Conservation (phyloP, 2,329 filamentous ascomycete genomes). For the Trichoderma breve region DNA sequence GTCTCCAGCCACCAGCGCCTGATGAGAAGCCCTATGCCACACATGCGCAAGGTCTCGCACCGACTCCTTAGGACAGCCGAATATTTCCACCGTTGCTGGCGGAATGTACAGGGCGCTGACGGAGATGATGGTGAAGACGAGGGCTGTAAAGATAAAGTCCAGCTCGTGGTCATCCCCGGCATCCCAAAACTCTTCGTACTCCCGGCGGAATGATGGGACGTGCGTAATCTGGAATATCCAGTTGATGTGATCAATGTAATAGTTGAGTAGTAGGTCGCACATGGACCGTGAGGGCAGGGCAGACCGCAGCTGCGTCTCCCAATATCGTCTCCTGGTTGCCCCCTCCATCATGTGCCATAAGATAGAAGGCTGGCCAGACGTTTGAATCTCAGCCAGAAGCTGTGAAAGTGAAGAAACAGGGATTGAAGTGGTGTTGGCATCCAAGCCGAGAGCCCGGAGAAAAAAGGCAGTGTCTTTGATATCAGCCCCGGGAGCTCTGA, state of each 20-base stretch:
- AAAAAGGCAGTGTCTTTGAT: background rate
- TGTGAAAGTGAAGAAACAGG: conserved; percentile 10
- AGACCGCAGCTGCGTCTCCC: conserved; percentile 21
- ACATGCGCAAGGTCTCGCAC: conserved; percentile 27
- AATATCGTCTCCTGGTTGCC: conserved; percentile 15
- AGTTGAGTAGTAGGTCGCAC: conserved; percentile 30
- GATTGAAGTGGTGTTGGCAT: background rate
- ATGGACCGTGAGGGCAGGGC: conserved; percentile 21
- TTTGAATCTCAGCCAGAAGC: conserved; percentile 17
- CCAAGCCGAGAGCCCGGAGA: background rate
- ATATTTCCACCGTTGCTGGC: conserved; percentile 24
- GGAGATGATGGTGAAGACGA: conserved; percentile 32
- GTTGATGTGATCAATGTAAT: conserved; percentile 33
- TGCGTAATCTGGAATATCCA: conserved; percentile 31
- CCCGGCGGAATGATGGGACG: conserved; percentile 23
- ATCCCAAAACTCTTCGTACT: conserved; percentile 31
- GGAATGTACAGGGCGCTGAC: conserved; percentile 31
- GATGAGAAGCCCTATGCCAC: conserved; percentile 32
- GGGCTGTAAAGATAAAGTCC: conserved; percentile 33
- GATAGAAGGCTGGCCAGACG: background rate
- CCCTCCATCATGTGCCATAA: conserved; percentile 18
- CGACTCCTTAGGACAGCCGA: conserved; percentile 24
- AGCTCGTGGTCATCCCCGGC: conserved; percentile 24
- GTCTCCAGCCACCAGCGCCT: conserved; percentile 30
- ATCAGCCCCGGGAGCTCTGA: background rate